Evolutionary conservation across 495 filamentous ascomycete genomes (phyloP), one percentile per base, ranked within the genome.

Genomic region (Xanthoparmelia taractica): DNA sequence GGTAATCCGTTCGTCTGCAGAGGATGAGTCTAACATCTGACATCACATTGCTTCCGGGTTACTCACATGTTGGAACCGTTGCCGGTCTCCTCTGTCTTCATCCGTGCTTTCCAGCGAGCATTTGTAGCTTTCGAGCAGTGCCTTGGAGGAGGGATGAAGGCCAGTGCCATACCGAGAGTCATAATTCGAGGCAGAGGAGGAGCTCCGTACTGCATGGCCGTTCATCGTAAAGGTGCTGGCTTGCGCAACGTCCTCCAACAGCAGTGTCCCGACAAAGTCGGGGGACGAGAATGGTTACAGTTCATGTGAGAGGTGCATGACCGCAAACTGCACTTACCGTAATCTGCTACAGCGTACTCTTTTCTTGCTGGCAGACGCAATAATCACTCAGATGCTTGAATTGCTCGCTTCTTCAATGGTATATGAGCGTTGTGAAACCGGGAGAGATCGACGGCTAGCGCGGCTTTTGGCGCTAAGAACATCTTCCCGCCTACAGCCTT

Each of bases 111-210:
- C 59, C 33, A 67, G 68, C 4, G 69, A 70, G 66, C 75, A 72
- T 27, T 76, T 74, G 64, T 81, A 82, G 54, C 79, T 78, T 38
- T 81, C 75, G 29, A 80, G 71, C 27, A 80, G 72, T 31, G 71
- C 68, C 60, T 77, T 77, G 8, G 75, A 75, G 37, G 71, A 73
- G 15, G 64, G 66, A 33, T 63, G 73, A 20, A 72, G 68, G 34
- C 75, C 74, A 33, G 73, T 70, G 60, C 75, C 75, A 64, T 79
- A 78, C 62, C 75, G 72, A n/a, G 78, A 73, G 60, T 82, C 78
- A 59, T 78, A 76, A 62, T 77, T 61, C 36, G 64, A 78, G 43
- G 79, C 78, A 20, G 78, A 79, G 37, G 72, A 74, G 60, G 77
- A 78, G 55, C 75, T 79, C 54, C 78, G 75, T 25, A 76, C 63